Evolutionary conservation across 2,329 filamentous ascomycete species (phyloP), one percentile per base, ranked within the genome.

Genomic region (Colletotrichum sp.): DNA sequence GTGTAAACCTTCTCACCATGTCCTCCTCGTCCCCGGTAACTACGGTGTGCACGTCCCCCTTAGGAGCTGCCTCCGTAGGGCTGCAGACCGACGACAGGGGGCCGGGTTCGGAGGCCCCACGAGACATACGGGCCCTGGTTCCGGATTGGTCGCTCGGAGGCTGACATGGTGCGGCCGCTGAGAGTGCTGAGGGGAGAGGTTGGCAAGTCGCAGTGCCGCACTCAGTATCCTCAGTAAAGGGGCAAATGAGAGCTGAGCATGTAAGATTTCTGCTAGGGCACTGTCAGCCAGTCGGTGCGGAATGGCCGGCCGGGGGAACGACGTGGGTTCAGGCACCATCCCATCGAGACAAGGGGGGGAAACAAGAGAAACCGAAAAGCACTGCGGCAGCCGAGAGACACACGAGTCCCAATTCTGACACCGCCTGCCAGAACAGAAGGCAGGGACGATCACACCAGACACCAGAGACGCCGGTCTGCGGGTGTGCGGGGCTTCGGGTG

Each of bases 201-300:
- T 52, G 43, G n/a, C 43, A 52, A 52, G 43, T 52, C n/a, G n/a
- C 43, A 52, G 36, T 74, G 61, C 61, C 43, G 65, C 60, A 28
- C 43, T 25, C 43, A 25, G 39, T 48, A n/a, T n/a, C 39, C 39
- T 48, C 55, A 76, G 75, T 76, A 77, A 72, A 77, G 66, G 64
- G 25, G 75, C 75, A 52, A 77, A 77, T 77, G 58, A 48, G 72
- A 76, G 62, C 34, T 55, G 52, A 68, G 67, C 34, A 58, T 58
- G 67, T 69, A 27, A 64, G 73, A 75, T 73, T 22, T 67, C 32
- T 34, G 70, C 48, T 70, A 64, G 69, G 71, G 43, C 52, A 70
- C 66, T 62, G 75, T 77, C 75, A 76, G 75, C 75, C 68, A 77
- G 61, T 60, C 68, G 67, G 64, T 58, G 67, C 75, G 75, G 75